Evolutionary conservation across 176 grass and related monocot species (phyloP).

Genomic region (Lolium rigidum): DNA sequence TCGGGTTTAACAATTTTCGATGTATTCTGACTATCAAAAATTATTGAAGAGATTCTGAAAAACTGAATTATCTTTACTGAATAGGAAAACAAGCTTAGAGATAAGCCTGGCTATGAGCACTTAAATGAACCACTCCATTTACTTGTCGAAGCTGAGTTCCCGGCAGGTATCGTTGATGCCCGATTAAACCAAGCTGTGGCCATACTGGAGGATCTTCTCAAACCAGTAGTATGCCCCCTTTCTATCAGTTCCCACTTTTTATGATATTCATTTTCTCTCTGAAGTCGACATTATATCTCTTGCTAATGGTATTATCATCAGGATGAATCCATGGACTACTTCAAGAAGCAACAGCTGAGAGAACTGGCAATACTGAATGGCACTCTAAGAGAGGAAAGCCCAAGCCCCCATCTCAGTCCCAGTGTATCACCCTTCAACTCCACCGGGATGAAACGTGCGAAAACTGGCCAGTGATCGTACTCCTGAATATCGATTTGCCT

Average conservation of each 20-base stretch:
- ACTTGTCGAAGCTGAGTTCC: conserved; percentile 85
- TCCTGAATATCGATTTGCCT: conserved; percentile 33
- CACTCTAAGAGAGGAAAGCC: conserved; percentile 86
- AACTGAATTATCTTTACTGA: conserved; percentile 21
- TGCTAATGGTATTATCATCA: conserved; percentile 34
- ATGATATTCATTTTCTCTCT: conserved; percentile 26
- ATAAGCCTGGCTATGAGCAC: conserved; percentile 94
- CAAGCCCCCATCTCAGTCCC: conserved; percentile 73
- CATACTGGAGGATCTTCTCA: conserved; percentile 90
- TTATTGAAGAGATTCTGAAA: conserved; percentile 25
- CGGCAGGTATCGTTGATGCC: conserved; percentile 66
- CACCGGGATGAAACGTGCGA: conserved; percentile 83
- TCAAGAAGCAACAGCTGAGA: conserved; percentile 94
- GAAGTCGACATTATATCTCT: background rate
- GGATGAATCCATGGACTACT: conserved; percentile 94
- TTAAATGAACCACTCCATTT: conserved; percentile 96
- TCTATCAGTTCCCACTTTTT: background rate
- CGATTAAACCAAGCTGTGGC: conserved; percentile 82
- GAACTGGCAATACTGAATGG: conserved; percentile 95
- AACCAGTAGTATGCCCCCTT: conserved; percentile 71
- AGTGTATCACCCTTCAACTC: conserved; percentile 86
- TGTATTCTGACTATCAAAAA: background rate
- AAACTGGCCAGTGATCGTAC: conserved; percentile 70
- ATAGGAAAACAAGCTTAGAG: conserved; percentile 93
- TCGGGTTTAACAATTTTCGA: background rate